Evolutionary conservation across 352 stramenopile species (phyloP).

Genomic region (Globisporangium lucens): DNA sequence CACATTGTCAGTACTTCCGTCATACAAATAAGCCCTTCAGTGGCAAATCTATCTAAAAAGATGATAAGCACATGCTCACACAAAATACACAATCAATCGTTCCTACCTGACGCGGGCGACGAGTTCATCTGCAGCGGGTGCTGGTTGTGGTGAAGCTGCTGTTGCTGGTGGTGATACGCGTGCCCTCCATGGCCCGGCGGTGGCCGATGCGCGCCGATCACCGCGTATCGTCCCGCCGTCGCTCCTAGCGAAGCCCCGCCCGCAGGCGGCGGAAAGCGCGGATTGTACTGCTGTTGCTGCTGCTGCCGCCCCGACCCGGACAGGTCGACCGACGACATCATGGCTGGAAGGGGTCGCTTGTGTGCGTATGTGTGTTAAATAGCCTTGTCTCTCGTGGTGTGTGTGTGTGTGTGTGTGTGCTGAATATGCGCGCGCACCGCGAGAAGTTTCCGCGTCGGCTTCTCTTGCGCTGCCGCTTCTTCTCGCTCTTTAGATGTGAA

Average conservation of each 20-base stretch:
- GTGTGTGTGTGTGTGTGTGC: background rate
- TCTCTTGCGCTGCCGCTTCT: background rate
- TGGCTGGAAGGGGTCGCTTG: background rate
- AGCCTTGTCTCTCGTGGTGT: background rate
- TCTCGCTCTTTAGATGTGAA: slow-evolving; percentile 1
- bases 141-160: slow-evolving; percentile 7
- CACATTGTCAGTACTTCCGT: background rate
- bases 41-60: no score
- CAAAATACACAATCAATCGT: background rate
- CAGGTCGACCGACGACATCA: slow-evolving; percentile 19
- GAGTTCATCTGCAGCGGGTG: slow-evolving; percentile 9
- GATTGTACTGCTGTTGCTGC: slow-evolving; percentile 10
- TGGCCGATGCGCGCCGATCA: slow-evolving; percentile 11
- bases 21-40: no score
- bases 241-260: background rate
- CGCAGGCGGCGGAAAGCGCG: background rate
- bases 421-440: background rate
- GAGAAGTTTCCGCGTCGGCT: slow-evolving; percentile 9
- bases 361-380: background rate
- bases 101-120: slow-evolving; percentile 14
- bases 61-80: no score
- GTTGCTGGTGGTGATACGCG: background rate
- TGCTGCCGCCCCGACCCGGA: slow-evolving; percentile 2
- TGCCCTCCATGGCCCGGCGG: slow-evolving; percentile 4
- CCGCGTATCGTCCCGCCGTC: slow-evolving; percentile 8